Conservation (phyloP, 2,329 filamentous ascomycete species). For the Monascus ruber region DNA sequence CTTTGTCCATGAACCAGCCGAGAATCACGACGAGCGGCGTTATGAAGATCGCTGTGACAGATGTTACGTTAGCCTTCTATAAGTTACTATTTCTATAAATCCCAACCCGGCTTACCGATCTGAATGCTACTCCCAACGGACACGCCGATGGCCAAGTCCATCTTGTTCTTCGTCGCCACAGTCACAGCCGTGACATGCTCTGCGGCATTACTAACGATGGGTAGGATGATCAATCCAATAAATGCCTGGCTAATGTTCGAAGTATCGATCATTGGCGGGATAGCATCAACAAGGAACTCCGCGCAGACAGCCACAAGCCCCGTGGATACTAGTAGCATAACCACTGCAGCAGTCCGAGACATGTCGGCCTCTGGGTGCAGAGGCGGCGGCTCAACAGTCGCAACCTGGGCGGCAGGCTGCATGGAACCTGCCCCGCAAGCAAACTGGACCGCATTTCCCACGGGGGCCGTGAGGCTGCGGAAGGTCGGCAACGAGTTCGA, state of each 20-base stretch:
- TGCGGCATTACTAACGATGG: slow-evolving; percentile 73
- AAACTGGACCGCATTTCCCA: slow-evolving; percentile 24
- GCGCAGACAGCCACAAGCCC: slow-evolving; percentile 50
- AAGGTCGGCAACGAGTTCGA: slow-evolving; percentile 22
- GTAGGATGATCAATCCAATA: slow-evolving; percentile 67
- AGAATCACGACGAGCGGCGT: slow-evolving; percentile 67
- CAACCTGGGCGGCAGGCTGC: slow-evolving; percentile 7
- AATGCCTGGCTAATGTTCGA: slow-evolving; percentile 59
- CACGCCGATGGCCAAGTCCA: slow-evolving; percentile 72
- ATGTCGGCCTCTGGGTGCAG: slow-evolving; percentile 25
- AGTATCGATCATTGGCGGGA: slow-evolving; percentile 52
- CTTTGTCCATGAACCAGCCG: slow-evolving; percentile 64
- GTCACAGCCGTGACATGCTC: slow-evolving; percentile 73
- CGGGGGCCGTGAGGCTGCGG: slow-evolving; percentile 13
- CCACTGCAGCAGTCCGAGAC: slow-evolving; percentile 46
- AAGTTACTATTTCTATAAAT: background rate
- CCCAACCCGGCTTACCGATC: slow-evolving; percentile 37
- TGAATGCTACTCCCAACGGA: slow-evolving; percentile 72
- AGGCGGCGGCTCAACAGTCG: slow-evolving; percentile 4
- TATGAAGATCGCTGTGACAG: slow-evolving; percentile 51
- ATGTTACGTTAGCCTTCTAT: slow-evolving; percentile 3
- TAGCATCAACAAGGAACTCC: slow-evolving; percentile 66
- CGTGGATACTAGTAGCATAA: slow-evolving; percentile 44
- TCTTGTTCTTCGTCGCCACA: slow-evolving; percentile 73
- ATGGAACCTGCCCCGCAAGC: slow-evolving; percentile 21